These are phyloP conservation scores for Podospora comata DNA, from an alignment of 495 filamentous ascomycete genomes.

Conservation along the genomic window DNA sequence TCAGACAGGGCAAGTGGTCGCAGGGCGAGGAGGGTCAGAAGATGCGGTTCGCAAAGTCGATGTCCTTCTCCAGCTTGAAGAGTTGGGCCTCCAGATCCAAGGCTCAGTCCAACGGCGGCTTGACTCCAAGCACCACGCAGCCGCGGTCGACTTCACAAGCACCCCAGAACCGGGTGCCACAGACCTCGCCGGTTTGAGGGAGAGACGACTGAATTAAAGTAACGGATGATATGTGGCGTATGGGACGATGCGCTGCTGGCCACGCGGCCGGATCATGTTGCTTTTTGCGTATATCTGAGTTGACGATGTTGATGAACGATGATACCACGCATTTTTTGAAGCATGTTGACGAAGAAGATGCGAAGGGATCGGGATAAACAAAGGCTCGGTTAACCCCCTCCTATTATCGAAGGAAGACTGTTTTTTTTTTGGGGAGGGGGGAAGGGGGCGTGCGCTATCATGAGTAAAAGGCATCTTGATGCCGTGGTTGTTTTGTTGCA, in stretches of 20 bases:
- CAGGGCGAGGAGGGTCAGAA: slow-evolving; percentile 42
- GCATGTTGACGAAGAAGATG: background rate
- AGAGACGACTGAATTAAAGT: background rate
- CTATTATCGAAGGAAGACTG: background rate
- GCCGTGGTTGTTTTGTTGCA: background rate
- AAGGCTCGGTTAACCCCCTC: background rate
- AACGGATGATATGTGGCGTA: background rate
- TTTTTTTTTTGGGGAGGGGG: background rate
- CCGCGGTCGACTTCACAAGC: slow-evolving; percentile 5
- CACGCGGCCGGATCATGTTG: background rate
- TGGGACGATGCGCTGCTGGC: background rate
- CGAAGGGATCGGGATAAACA: background rate
- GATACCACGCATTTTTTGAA: slow-evolving; percentile 1
- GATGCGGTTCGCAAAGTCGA: slow-evolving; percentile 33
- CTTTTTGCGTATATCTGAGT: background rate
- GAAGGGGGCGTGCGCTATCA: background rate
- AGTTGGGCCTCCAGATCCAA: slow-evolving; percentile 38
- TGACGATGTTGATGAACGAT: background rate
- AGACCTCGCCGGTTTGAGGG: slow-evolving; percentile 11
- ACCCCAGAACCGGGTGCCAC: background rate
- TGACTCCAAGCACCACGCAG: slow-evolving; percentile 23
- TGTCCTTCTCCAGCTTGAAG: slow-evolving; percentile 43
- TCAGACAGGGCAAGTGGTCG: slow-evolving; percentile 38
- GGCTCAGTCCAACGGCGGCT: slow-evolving; percentile 18
- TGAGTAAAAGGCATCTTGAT: background rate